These are phyloP conservation scores for Serpula lacrymans DNA, from an alignment of 768 basidiomycete species.

Conservation along the genomic window DNA sequence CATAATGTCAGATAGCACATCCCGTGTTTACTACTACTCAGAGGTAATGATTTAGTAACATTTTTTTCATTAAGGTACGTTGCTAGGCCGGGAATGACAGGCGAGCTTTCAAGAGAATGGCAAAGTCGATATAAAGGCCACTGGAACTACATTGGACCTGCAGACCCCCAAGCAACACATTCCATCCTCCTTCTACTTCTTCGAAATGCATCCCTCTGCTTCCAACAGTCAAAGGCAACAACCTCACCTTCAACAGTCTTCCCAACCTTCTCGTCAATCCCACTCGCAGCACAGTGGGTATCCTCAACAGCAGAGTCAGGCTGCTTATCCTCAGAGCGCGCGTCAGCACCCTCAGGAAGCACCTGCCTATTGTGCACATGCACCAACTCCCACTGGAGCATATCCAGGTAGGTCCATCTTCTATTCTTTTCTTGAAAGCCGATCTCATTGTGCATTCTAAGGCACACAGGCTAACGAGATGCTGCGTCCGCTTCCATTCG, in stretches of 20 bases:
- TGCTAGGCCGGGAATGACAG: constrained; percentile 33
- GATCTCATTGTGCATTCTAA: constrained; percentile 12
- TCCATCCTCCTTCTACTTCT: no score
- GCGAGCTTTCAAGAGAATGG: no score
- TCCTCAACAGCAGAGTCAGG: constrained; percentile 17
- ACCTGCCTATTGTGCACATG: constrained; percentile 21
- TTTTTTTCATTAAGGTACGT: constrained; percentile 35
- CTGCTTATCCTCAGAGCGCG: constrained; percentile 22
- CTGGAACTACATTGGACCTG: no score
- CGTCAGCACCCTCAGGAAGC: constrained; percentile 20
- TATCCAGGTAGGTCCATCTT: constrained; percentile 6
- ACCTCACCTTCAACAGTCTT: constrained; percentile 13
- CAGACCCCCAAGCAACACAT: no score
- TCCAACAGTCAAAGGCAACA: constrained; percentile 24
- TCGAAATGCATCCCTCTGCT: no score
- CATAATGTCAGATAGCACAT: constrained; percentile 30
- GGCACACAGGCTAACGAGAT: constrained; percentile 13
- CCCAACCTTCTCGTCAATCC: constrained; percentile 11
- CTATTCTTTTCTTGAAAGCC: background rate
- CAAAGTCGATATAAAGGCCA: no score
- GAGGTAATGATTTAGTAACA: constrained; percentile 38
- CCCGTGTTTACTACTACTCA: constrained; percentile 30
- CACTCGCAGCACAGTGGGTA: constrained; percentile 15
- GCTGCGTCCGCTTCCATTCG: constrained; percentile 15
- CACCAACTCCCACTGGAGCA: constrained; percentile 17